These are phyloP conservation scores for Glycyrrhiza uralensis DNA, from an alignment of 306 rosid genomes.

Conservation along the genomic window DNA sequence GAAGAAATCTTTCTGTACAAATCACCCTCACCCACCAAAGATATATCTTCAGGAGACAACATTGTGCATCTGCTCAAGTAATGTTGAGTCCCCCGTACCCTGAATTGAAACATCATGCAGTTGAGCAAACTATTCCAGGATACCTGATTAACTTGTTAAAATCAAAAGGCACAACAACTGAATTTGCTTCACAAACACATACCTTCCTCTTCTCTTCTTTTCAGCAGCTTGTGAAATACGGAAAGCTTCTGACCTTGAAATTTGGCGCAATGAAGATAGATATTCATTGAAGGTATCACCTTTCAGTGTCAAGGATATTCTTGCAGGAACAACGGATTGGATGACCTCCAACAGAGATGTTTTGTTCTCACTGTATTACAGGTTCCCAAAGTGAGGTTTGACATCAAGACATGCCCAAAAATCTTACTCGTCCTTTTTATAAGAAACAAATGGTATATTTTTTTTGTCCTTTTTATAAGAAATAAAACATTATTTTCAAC, in stretches of 20 bases:
- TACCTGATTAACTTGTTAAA: background rate
- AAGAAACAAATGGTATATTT: too few relatives aligned
- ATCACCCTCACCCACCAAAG: slow-evolving; percentile 47
- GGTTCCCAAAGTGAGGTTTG: slow-evolving; percentile 25
- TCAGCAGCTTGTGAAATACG: slow-evolving; percentile 51
- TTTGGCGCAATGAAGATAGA: slow-evolving; percentile 61
- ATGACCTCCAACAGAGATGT: slow-evolving; percentile 39
- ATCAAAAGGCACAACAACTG: slow-evolving; percentile 8
- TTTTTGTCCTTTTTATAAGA: too few relatives aligned
- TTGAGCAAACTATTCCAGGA: slow-evolving; percentile 27
- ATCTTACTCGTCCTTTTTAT: too few relatives aligned
- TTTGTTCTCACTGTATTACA: slow-evolving; percentile 53
- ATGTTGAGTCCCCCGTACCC: slow-evolving; percentile 68
- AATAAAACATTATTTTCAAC: too few relatives aligned
- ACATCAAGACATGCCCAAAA: slow-evolving; percentile 7
- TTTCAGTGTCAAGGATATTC: slow-evolving; percentile 46
- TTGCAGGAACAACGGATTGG: slow-evolving; percentile 57
- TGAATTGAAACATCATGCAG: slow-evolving; percentile 40
- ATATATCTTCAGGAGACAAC: slow-evolving; percentile 63
- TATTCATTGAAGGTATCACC: slow-evolving; percentile 61
- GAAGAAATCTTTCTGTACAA: slow-evolving; percentile 30
- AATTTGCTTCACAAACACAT: slow-evolving; percentile 10
- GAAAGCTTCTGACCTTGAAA: slow-evolving; percentile 68
- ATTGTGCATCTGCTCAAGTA: slow-evolving; percentile 59
- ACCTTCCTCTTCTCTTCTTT: slow-evolving; percentile 67